phyloP scores from a whole-genome alignment of 495 filamentous ascomycete species.

The Sabuloglossum arenarium region DNA sequence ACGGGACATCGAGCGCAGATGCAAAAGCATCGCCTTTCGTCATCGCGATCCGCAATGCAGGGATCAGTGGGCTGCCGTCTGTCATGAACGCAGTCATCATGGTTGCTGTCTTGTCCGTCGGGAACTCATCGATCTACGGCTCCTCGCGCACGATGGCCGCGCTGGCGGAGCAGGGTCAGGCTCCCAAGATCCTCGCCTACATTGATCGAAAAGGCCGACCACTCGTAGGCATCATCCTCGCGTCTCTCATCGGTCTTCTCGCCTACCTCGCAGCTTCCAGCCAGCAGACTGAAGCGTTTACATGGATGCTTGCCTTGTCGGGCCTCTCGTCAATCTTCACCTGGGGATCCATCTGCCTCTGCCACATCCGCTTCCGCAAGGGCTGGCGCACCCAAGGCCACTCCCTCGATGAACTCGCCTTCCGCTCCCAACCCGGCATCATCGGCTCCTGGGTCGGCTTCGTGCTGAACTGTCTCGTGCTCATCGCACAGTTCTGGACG shows the following conservation, averaged over 20 bases:
- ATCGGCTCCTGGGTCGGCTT: conserved; percentile 73
- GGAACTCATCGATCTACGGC: conserved; percentile 73
- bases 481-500: conserved; percentile 87
- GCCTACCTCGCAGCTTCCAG: conserved; percentile 55
- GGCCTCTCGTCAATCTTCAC: conserved; percentile 83
- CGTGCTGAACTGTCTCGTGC: conserved; percentile 51
- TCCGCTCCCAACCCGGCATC: conserved; percentile 58
- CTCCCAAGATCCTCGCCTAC: conserved; percentile 54
- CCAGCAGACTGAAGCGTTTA: conserved; percentile 42
- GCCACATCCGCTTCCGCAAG: conserved; percentile 78
- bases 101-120: conserved; percentile 70
- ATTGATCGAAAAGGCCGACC: conserved; percentile 73
- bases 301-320: conserved; percentile 79
- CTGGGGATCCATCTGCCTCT: conserved; percentile 75
- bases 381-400: conserved; percentile 56
- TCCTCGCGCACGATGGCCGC: conserved; percentile 73
- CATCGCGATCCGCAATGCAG: conserved; percentile 65
- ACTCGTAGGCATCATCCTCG: conserved; percentile 46
- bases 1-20: conserved; percentile 30
- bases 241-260: conserved; percentile 51
- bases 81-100: conserved; percentile 85
- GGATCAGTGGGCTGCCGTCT: conserved; percentile 52
- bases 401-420: conserved; percentile 54
- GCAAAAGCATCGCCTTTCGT: conserved; percentile 72
- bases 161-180: conserved; percentile 68